phyloP scores from a whole-genome alignment of 805 yeast species.

The Sugiyamaella valdiviana region DNA sequence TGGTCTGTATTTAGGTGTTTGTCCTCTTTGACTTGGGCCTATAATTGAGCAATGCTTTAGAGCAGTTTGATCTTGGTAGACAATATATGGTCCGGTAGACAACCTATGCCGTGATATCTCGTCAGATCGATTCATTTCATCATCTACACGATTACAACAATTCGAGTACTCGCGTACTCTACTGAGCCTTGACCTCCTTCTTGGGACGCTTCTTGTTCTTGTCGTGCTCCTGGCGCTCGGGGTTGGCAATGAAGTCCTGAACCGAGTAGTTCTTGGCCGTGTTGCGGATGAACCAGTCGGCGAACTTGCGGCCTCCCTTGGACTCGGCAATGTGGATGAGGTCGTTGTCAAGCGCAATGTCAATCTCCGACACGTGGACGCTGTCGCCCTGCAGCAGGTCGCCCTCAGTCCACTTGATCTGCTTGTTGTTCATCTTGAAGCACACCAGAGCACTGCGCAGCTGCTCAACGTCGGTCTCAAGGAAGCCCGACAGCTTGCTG shows the following conservation, averaged over 20 bases:
- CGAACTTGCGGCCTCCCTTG: conserved; percentile 41
- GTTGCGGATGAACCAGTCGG: conserved; percentile 48
- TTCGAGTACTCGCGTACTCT: no score
- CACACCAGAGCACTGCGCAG: conserved; percentile 37
- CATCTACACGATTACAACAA: no score
- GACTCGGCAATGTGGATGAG: conserved; percentile 41
- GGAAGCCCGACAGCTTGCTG: conserved; percentile 38
- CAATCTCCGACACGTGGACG: conserved; percentile 40
- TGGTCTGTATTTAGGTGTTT: no score
- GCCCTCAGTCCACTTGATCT: conserved; percentile 40
- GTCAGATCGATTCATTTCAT: no score
- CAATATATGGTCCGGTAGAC: no score
- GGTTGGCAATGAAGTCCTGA: conserved; percentile 36
- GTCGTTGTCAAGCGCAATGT: conserved; percentile 38
- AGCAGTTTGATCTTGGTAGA: no score
- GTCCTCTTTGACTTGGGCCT: no score
- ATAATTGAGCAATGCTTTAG: no score
- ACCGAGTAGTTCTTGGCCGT: conserved; percentile 40
- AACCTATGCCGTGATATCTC: no score
- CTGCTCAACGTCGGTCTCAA: conserved; percentile 34
- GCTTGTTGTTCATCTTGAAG: conserved; percentile 42
- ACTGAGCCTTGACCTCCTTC: neutral
- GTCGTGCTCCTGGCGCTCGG: conserved; percentile 17
- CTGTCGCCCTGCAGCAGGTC: conserved; percentile 38
- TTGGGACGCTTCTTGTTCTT: conserved; percentile 8